These are phyloP conservation scores for Clitopilus passeckerianus DNA, from an alignment of 768 basidiomycete species.

Conservation along the genomic window DNA sequence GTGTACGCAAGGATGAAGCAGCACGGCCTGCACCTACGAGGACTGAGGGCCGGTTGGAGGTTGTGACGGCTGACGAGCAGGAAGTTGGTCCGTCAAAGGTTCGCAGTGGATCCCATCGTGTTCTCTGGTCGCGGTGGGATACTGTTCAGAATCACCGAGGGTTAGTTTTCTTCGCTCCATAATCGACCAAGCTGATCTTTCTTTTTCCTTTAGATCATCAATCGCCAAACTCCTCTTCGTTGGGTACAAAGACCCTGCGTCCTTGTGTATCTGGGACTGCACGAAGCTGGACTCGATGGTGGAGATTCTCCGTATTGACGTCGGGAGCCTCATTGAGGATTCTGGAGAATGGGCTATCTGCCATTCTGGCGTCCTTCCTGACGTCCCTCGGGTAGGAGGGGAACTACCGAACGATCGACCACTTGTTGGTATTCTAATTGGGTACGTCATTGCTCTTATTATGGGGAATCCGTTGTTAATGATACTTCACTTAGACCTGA, in stretches of 20 bases:
- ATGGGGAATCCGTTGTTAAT: neutral
- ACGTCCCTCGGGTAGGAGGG: neutral
- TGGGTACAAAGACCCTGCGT: neutral
- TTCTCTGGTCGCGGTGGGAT: neutral
- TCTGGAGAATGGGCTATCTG: neutral
- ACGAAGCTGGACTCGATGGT: neutral
- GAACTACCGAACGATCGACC: neutral
- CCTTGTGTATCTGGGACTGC: neutral
- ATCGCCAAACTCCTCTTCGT: neutral
- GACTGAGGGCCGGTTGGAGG: neutral
- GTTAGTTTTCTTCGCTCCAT: neutral
- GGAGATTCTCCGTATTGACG: neutral
- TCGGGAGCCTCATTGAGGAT: neutral
- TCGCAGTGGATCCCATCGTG: neutral
- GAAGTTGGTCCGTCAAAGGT: neutral
- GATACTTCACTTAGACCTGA: neutral
- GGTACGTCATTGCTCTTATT: neutral
- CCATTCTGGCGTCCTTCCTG: neutral
- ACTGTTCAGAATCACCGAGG: neutral
- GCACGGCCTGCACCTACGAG: neutral
- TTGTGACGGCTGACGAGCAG: neutral
- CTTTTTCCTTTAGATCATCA: neutral
- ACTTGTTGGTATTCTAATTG: neutral
- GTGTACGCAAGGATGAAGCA: neutral
- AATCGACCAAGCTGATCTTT: neutral